phyloP scores from a whole-genome alignment of 78 protist species.

The Chrysochromulina parva region DNA sequence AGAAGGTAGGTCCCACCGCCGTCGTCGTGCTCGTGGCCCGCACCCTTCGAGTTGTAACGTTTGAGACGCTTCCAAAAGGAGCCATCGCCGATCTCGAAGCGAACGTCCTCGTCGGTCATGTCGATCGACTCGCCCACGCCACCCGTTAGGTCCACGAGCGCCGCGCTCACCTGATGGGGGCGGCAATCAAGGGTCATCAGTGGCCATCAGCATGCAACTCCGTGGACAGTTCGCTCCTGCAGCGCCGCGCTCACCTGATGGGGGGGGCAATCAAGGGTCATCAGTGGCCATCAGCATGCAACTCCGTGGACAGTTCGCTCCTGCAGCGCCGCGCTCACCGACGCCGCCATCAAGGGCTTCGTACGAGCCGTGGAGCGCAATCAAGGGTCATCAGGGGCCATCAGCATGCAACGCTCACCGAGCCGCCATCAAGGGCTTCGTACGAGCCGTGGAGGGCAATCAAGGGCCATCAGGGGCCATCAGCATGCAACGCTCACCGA shows the following conservation, averaged over 20 bases:
- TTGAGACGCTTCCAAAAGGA: not conserved
- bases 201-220: not conserved
- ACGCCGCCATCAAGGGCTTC: slow-evolving; percentile 22
- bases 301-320: no score
- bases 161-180: not conserved
- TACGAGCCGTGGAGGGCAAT: slow-evolving; percentile 37
- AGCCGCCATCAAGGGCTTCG: slow-evolving; percentile 25
- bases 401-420: not conserved
- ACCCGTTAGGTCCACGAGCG: slow-evolving; percentile 26
- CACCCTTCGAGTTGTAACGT: not conserved
- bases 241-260: not conserved
- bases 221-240: no score
- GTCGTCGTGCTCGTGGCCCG: no score
- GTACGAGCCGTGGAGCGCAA: slow-evolving; percentile 33
- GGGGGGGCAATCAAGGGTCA: not conserved
- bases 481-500: not conserved
- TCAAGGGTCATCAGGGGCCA: no score
- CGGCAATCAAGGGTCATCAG: not conserved
- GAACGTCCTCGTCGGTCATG: not conserved
- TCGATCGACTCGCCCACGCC: slow-evolving; percentile 21
- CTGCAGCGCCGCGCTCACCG: not conserved
- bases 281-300: not conserved
- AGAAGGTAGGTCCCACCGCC: not conserved
- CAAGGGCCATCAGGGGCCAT: no score
- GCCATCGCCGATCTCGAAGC: not conserved